Evolutionary conservation across 2,329 filamentous ascomycete species (phyloP), one percentile per base, ranked within the genome.

Genomic region (Diaporthe citri): DNA sequence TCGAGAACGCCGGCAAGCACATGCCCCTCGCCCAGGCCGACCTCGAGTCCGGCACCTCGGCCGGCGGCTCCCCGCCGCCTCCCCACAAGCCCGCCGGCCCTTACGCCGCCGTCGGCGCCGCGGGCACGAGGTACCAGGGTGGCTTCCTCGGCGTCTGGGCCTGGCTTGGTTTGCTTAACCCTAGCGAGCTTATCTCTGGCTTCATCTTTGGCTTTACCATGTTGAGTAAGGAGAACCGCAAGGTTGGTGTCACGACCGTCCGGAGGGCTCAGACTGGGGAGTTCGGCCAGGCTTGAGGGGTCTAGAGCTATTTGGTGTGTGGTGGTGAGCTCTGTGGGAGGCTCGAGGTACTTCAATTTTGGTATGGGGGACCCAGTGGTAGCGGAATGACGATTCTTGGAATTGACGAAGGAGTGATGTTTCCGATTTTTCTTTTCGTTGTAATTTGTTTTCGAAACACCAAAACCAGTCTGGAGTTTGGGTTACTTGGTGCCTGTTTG

Each of bases 121-220:
- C 67, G 1, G 76, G 76, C 0, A 76, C 72, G n/a, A 74, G 73
- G 4, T 80, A 80, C 69, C 77, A 80, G 39, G 78, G 79, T n/a
- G 79, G 79, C 1, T 51, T 74, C 2, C 74, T 77, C 0, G 79
- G 78, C 0, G 51, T 79, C n/a, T 72, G 76, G 71, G 79, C 79
- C 25, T 77, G 77, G 52, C n/a, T 77, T 17, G 74, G 67, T 60
- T 73, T 78, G 76, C 25, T 76, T 13, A 77, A 78, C 71, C 77
- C 77, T n/a, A 73, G 71, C n/a, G 77, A 79, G 75, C 79, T 76
- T 1, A 71, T 77, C 15, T 67, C 73, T 1, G 76, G 74, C 3
- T 66, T 77, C 13, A 15, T 41, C 9, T 76, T 77, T 48, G 76
- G 74, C 3, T 55, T 77, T 20, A 76, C 72, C 2, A 74, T 77